Percentiles rank a stretch among this genome's conserved stretches.
These are phyloP conservation scores for Boletus vermiculosoides DNA, from an alignment of 768 basidiomycete species.

Conservation along the genomic window DNA sequence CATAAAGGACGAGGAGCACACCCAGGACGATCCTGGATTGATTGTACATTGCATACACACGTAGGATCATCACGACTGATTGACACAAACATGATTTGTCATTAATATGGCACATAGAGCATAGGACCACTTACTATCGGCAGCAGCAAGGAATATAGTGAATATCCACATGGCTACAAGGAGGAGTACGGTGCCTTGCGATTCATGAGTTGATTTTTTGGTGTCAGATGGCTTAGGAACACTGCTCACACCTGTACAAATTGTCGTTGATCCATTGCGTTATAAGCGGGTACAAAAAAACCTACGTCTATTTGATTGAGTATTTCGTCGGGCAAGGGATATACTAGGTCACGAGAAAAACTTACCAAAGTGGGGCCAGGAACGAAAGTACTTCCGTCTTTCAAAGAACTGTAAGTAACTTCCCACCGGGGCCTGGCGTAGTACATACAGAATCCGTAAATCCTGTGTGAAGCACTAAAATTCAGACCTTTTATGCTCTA, in stretches of 20 bases:
- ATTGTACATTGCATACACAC: slow-evolving; percentile 25
- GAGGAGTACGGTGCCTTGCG: slow-evolving; percentile 11
- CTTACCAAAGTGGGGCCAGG: slow-evolving; percentile 17
- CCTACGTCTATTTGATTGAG: slow-evolving; percentile 14
- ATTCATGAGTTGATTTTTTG: background rate
- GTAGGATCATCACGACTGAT: slow-evolving; percentile 26
- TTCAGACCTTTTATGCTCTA: background rate
- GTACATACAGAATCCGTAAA: slow-evolving; percentile 9
- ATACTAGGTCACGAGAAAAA: background rate
- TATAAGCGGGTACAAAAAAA: background rate
- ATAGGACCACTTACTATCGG: slow-evolving; percentile 17
- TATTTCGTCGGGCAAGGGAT: background rate
- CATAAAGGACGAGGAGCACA: slow-evolving; percentile 16
- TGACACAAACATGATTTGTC: background rate
- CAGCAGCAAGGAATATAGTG: slow-evolving; percentile 12
- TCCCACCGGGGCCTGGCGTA: background rate
- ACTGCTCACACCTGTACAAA: slow-evolving; percentile 18
- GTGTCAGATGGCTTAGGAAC: background rate
- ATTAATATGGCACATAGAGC: background rate
- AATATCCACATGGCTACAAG: background rate
- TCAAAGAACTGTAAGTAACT: background rate
- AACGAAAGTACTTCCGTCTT: slow-evolving; percentile 19
- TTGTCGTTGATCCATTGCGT: background rate
- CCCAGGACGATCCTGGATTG: slow-evolving; percentile 15
- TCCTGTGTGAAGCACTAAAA: background rate